Base-by-base conservation (phyloP, 2,329 filamentous ascomycete genomes). In the Aspergillus neoniger region DNA sequence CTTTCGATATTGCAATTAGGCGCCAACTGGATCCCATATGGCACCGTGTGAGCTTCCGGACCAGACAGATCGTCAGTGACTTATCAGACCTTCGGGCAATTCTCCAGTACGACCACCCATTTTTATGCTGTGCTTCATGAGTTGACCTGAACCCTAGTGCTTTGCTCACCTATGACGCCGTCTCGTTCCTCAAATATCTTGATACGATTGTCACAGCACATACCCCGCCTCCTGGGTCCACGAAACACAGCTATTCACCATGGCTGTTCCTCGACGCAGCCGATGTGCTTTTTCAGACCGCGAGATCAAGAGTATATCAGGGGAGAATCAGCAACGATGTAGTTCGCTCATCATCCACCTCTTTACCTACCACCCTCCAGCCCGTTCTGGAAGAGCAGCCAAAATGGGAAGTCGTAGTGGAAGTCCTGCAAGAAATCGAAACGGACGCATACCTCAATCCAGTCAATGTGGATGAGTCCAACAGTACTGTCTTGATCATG, bases 231-330 rank as follows among this genome's bases (percentile, higher is more conserved):
- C 91, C 92, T 8, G 93, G 92, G 0, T 94, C 92, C 2, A 96
- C 88, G 2, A 87, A 89, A 64, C 91, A 96, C 71, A 93, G 89
- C 36, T 92, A 96, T 69, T 96, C 93, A 0, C 95, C 95, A 0
- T 99, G 95, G 95, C 82, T 99, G 32, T 98, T 97, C 69, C 84
- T 98, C 5, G 95, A 98, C 74, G 93, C 94, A 23, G 94, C 95
- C 0, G 91, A 98, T 75, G 93, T 91, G 15, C 91, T 99, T 12
- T 98, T 99, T 66, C 90, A 93, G 62, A 92, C 91, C 3, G 92
- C 95, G 1, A 95, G 92, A 73, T 86, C 88, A 58, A 85, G 95
- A 66, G 94, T 97, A 5, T 99, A 97, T 70, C 87, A 89, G 8
- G 88, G 88, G 4, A 89, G 86, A 66, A 85, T 91, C 47, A 86